Evolutionary conservation across 345 rosid species (phyloP).

Genomic region (Cochlearia excelsa): DNA sequence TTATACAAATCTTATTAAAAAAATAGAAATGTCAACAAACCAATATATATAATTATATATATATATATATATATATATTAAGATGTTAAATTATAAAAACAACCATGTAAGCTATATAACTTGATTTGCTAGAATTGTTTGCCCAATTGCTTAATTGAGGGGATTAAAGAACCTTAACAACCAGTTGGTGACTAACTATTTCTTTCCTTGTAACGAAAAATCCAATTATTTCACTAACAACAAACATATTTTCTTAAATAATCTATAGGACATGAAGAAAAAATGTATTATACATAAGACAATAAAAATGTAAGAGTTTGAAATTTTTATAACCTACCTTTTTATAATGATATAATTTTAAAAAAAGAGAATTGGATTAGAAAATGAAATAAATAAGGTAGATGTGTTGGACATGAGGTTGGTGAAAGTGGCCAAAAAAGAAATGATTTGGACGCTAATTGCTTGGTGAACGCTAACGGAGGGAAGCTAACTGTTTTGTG

Average conservation of each 20-base stretch:
- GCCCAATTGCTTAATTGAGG: constrained; percentile 56
- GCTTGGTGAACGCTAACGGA: too few relatives aligned
- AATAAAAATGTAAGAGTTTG: constrained; percentile 4
- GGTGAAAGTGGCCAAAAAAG: constrained; percentile 37
- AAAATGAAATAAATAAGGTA: constrained; percentile 33
- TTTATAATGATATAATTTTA: constrained; percentile 30
- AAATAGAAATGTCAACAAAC: constrained; percentile 19
- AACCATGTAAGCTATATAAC: constrained; percentile 4
- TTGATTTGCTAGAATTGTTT: constrained; percentile 29
- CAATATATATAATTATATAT: constrained; percentile 9
- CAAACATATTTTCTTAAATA: constrained; percentile 3
- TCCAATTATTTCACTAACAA: constrained; percentile 15
- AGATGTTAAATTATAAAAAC: not conserved
- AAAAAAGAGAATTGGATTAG: constrained; percentile 16
- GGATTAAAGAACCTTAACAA: constrained; percentile 54
- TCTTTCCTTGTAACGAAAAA: constrained; percentile 27
- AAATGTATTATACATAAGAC: not conserved
- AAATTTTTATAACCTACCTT: constrained; percentile 7
- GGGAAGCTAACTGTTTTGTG: too few relatives aligned
- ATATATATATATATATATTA: not conserved
- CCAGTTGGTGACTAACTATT: constrained; percentile 56
- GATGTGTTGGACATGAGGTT: constrained; percentile 39
- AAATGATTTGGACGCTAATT: constrained; percentile 2
- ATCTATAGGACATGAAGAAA: constrained; percentile 1
- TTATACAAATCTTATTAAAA: not conserved